A percentile compares a stretch with the other conserved stretches of the same genome.
phyloP scores from a whole-genome alignment of 805 yeast species.

The Kurtzmaniella cleridarum region DNA sequence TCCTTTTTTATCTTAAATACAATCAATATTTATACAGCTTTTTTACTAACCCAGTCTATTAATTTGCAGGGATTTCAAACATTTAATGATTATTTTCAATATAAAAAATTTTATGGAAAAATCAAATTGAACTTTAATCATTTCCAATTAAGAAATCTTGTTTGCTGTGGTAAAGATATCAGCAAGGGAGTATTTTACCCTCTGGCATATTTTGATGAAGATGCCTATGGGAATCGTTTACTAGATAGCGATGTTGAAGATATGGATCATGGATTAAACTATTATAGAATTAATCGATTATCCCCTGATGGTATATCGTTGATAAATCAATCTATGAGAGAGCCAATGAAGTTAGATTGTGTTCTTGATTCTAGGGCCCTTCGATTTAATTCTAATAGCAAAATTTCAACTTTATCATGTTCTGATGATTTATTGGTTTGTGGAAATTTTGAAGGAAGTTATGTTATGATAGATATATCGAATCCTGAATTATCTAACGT shows the following conservation, averaged over 20 bases:
- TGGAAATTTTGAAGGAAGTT: constrained; percentile 54
- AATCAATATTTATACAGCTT: too few relatives aligned
- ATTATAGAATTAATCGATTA: constrained; percentile 31
- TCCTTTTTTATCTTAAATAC: too few relatives aligned
- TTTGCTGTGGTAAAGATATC: constrained; percentile 32
- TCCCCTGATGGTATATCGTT: constrained; percentile 19
- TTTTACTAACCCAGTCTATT: constrained; percentile 22
- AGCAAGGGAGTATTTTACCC: constrained; percentile 37
- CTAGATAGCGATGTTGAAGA: constrained; percentile 21
- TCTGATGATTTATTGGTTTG: constrained; percentile 38
- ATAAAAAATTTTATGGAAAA: constrained; percentile 34
- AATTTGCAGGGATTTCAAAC: constrained; percentile 13
- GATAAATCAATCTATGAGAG: constrained; percentile 5
- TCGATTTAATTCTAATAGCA: constrained; percentile 25
- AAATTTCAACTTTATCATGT: constrained; percentile 45
- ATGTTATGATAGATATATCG: constrained; percentile 31
- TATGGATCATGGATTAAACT: constrained; percentile 15
- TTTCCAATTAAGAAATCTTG: constrained; percentile 51
- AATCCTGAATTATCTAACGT: constrained; percentile 14
- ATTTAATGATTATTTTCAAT: constrained; percentile 32
- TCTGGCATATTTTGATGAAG: constrained; percentile 27
- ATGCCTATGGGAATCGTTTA: constrained; percentile 21
- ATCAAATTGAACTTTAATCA: constrained; percentile 49
- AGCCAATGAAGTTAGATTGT: constrained; percentile 31
- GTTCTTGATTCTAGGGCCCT: constrained; percentile 31